These are phyloP conservation scores for Daedaleopsis sinensis DNA, from an alignment of 768 basidiomycete genomes.

Conservation along the genomic window DNA sequence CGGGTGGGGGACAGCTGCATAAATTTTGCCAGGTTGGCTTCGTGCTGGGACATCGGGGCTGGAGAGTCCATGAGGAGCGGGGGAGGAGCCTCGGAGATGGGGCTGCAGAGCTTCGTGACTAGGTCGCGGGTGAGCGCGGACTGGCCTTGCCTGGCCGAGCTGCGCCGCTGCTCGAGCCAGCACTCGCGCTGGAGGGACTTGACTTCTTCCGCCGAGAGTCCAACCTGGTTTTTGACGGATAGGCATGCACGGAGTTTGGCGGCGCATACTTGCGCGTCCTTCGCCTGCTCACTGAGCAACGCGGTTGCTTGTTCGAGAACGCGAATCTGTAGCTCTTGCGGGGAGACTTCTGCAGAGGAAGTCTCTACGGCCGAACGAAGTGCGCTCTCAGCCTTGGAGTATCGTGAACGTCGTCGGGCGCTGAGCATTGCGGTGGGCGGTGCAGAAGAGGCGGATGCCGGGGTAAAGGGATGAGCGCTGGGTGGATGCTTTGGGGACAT, in stretches of 20 bases:
- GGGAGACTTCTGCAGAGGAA: slow-evolving; percentile 38
- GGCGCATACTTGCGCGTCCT: slow-evolving; percentile 46
- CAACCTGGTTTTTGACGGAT: slow-evolving; percentile 33
- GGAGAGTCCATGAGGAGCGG: slow-evolving; percentile 6
- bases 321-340: slow-evolving; percentile 50
- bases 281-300: slow-evolving; percentile 45
- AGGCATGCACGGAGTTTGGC: slow-evolving; percentile 43
- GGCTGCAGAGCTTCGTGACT: slow-evolving; percentile 8
- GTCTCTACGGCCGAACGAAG: slow-evolving; percentile 39
- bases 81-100: not conserved
- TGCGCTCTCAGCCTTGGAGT: slow-evolving; percentile 46
- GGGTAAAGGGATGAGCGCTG: not conserved
- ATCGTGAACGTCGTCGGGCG: slow-evolving; percentile 40
- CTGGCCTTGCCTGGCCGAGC: slow-evolving; percentile 39
- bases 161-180: slow-evolving; percentile 54
- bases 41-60: not conserved
- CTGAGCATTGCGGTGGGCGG: slow-evolving; percentile 3
- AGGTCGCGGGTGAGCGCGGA: slow-evolving; percentile 1
- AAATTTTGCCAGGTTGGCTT: slow-evolving; percentile 17
- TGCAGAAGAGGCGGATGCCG: slow-evolving; percentile 2
- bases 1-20: slow-evolving; percentile 20
- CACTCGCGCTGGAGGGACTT: slow-evolving; percentile 46
- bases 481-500: not conserved
- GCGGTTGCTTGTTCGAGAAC: slow-evolving; percentile 48
- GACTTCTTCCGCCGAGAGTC: slow-evolving; percentile 33